Evolutionary conservation across 2,329 filamentous ascomycete genomes (phyloP), one percentile per base, ranked within the genome.

Genomic region (Ceratocystis destructans): DNA sequence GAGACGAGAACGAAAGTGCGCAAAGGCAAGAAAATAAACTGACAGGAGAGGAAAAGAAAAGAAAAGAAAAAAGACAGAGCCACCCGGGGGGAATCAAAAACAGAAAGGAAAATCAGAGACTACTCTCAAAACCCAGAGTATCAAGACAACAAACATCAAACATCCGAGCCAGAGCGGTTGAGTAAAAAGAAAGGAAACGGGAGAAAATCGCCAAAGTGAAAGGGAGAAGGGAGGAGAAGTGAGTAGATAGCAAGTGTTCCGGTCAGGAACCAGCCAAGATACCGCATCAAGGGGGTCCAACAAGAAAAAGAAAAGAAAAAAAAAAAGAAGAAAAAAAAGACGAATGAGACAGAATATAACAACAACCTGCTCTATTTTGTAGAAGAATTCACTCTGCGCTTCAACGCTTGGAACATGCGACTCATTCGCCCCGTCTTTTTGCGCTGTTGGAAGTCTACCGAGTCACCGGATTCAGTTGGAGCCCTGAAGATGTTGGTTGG

Each of bases 341-440:
- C 20, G 33, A 31, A 64, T 12, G 59, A 20, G 15, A 41, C 12
- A 22, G 45, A 15, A 44, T 33, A 5, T 33, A 20, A 44, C 44
- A 28, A 12, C 57, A n/a, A n/a, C n/a, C 44, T 25, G 10, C 15
- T 44, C 28, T 45, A 15, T 5, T 57, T 63, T 31, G 48, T 55
- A 7, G 31, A 44, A 31, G 61, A 61, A 15, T 57, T 65, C 4
- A 65, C 46, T 7, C 63, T 20, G 20, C 63, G 45, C 59, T 67
- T 67, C n/a, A 67, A 59, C 31, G 46, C 64, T 28, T 45, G 55
- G 20, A 67, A 65, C 20, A 62, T 46, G 1, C 66, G 57, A 22
- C 46, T 61, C 17, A 67, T 44, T 12, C 46, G 53, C 37, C 61
- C 50, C 5, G 33, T 46, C 53, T 59, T 57, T 48, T 22, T 55